phyloP scores from a whole-genome alignment of 805 yeast genomes.

The Jamesozyma rosinii region DNA sequence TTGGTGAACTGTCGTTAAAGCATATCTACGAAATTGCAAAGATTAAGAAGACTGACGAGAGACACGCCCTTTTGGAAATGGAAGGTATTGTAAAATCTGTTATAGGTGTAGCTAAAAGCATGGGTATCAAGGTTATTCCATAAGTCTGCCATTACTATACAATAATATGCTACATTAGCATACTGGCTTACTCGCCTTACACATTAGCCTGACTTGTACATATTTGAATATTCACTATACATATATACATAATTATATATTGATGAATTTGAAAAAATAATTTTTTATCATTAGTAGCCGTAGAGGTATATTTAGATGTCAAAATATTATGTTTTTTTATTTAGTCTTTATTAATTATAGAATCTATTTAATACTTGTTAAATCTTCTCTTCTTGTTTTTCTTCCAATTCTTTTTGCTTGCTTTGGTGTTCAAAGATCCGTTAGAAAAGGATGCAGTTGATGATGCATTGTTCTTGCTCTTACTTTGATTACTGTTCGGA shows the following conservation, averaged over 20 bases:
- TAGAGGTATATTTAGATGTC: background rate
- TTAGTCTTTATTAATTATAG: background rate
- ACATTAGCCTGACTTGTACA: background rate
- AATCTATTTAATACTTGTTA: constrained; percentile 12
- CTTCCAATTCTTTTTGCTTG: constrained; percentile 18
- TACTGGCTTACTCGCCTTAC: background rate
- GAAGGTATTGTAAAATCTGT: constrained; percentile 74
- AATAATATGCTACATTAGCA: no score
- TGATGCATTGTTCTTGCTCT: background rate
- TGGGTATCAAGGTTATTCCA: constrained; percentile 76
- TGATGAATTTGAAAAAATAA: background rate
- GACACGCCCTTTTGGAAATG: constrained; percentile 61
- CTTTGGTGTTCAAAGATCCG: constrained; percentile 3
- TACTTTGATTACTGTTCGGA: background rate
- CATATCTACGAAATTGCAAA: constrained; percentile 93
- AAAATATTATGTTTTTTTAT: background rate
- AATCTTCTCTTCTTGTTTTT: constrained; percentile 25
- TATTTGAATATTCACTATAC: background rate
- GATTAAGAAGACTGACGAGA: constrained; percentile 78
- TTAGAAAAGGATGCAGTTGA: background rate
- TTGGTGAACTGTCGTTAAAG: constrained; percentile 68
- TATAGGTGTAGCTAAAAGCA: constrained; percentile 77
- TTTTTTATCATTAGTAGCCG: background rate
- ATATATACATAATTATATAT: background rate
- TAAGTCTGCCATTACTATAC: constrained; percentile 21